These are phyloP conservation scores for Phaffia australis DNA, from an alignment of 768 basidiomycete species.

Conservation along the genomic window DNA sequence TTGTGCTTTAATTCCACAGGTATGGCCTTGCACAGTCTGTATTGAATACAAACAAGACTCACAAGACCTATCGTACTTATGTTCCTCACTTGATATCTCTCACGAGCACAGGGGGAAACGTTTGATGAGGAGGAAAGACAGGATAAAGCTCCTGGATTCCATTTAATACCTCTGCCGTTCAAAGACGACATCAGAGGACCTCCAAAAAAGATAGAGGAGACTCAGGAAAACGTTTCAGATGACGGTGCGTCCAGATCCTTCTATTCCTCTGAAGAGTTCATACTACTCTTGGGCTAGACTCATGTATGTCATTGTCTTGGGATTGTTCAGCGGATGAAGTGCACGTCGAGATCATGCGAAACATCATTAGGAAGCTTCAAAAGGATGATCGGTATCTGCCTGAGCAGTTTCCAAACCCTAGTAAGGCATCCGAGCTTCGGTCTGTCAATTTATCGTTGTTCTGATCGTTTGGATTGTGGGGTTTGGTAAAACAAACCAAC, in stretches of 20 bases:
- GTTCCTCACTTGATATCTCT: not conserved
- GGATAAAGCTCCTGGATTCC: conserved; percentile 73
- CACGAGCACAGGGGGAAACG: conserved; percentile 16
- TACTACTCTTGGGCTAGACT: no score
- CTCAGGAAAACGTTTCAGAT: not conserved
- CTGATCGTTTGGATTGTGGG: conserved; percentile 15
- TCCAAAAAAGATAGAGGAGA: conserved; percentile 46
- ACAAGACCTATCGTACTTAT: not conserved
- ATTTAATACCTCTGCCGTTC: conserved; percentile 84
- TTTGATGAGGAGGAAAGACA: conserved; percentile 44
- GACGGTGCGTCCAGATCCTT: not conserved
- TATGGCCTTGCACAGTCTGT: conserved; percentile 31
- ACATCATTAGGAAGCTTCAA: conserved; percentile 57
- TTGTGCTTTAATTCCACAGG: conserved; percentile 79
- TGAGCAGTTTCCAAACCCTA: conserved; percentile 51
- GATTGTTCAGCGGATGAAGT: conserved; percentile 12
- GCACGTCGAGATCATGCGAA: conserved; percentile 20
- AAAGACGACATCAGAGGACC: conserved; percentile 84
- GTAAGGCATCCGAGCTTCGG: conserved; percentile 43
- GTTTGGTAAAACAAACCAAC: no score
- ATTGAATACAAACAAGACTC: not conserved
- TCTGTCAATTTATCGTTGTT: conserved; percentile 3
- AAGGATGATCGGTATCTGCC: conserved; percentile 79
- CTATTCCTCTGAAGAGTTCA: not conserved
- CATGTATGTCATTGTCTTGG: not conserved